Evolutionary conservation across 2,329 filamentous ascomycete genomes (phyloP).

Genomic region (Beauveria rudraprayagi): DNA sequence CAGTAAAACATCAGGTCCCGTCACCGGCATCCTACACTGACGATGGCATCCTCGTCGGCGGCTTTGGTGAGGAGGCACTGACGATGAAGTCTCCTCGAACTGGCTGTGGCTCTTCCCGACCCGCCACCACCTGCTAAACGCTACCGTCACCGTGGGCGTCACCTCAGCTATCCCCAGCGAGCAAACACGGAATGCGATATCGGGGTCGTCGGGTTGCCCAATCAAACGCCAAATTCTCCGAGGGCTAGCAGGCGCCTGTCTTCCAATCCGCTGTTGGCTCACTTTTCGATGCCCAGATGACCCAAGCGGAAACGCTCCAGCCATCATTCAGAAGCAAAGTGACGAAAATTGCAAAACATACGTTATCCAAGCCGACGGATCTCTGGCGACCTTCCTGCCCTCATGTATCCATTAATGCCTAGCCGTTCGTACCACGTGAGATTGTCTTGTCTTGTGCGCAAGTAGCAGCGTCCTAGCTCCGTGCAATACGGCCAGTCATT

Average conservation of each 20-base stretch:
- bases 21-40: conserved; percentile 14
- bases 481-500: too few relatives aligned
- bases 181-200: neutral
- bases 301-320: too few relatives aligned
- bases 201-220: neutral
- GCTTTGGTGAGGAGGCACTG: conserved; percentile 22
- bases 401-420: neutral
- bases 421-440: neutral
- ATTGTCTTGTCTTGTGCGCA: neutral
- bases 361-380: too few relatives aligned
- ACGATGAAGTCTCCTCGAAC: conserved; percentile 39
- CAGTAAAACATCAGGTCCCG: neutral
- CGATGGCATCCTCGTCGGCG: conserved; percentile 35
- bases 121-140: conserved; percentile 30
- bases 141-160: conserved; percentile 34
- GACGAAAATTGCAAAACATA: neutral
- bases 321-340: neutral
- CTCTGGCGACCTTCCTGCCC: too few relatives aligned
- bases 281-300: neutral
- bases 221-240: neutral
- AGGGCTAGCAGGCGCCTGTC: too few relatives aligned
- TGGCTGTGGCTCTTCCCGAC: conserved; percentile 39
- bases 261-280: neutral
- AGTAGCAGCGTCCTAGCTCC: neutral
- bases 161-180: conserved; percentile 28